Evolutionary conservation across 208 protist genomes (phyloP), one percentile per base, ranked within the genome.

Genomic region (Leishmania amazonensis): DNA sequence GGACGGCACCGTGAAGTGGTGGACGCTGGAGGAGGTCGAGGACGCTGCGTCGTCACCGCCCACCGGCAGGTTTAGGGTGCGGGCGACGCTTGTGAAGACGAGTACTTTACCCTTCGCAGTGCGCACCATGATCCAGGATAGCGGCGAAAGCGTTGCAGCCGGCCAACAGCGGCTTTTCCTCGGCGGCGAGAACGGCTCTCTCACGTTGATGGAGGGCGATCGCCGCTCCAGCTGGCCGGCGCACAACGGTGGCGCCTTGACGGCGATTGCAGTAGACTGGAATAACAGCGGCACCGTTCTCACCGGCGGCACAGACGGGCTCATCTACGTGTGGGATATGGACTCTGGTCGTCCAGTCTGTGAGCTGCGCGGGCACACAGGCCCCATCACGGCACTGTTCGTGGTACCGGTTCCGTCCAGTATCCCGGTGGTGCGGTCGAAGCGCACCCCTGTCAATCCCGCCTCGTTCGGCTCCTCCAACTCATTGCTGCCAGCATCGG

Each of bases 1-100:
- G 45, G 94, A 97, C 70, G 94, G 94, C 58, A 94, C 88, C 5
- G 62, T 97, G 51, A 87, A 90, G 76, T 85, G 90, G 79, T 97
- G 94, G 92, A 89, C 83, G 42, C 80, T 90, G 19, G 88, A 88
- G 35, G 75, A 81, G 45, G 72, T 54, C 17, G 82, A 80, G 53
- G 67, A 64, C 57, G 35, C 47, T 72, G 38, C 17, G 21, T 40
- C 73, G 24, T 62, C 19, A 19, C 51, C 81, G 28, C 15, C n/a
- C 60, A 77, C 40, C 28, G 70, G 80, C 75, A 42, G 84, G 83
- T 38, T 71, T 81, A 68, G 87, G 76, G 68, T 72, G 73, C 67
- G 79, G 68, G 51, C 84, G 70, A 35, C 83, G 80, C 47, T 84
- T 57, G 64, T 88, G 19, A 85, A 84, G 57, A 84, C 85, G n/a